phyloP scores from a whole-genome alignment of 768 basidiomycete genomes.

The Cytidiella melzeri region DNA sequence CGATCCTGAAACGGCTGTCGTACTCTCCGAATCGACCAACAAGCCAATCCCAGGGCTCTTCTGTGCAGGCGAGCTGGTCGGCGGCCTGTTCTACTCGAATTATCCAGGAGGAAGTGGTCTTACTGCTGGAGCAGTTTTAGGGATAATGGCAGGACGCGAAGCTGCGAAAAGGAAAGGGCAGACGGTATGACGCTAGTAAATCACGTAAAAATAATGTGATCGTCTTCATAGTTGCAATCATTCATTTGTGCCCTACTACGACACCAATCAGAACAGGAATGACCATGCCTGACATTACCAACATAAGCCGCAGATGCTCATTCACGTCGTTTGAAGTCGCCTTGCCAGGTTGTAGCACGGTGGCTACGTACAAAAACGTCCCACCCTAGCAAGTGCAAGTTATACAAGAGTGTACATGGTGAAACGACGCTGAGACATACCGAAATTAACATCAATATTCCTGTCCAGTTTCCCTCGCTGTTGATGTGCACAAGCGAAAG shows the following conservation, averaged over 20 bases:
- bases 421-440: constrained; percentile 32
- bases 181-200: no score
- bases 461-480: constrained; percentile 52
- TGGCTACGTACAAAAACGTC: constrained; percentile 92
- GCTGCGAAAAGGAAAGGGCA: constrained; percentile 31
- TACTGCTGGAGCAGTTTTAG: constrained; percentile 62
- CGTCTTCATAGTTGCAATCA: no score
- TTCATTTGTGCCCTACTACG: constrained; percentile 62
- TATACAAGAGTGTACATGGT: background rate
- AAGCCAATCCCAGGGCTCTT: constrained; percentile 47
- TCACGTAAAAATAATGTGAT: no score
- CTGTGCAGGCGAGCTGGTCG: constrained; percentile 66
- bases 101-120: constrained; percentile 69
- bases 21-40: constrained; percentile 38
- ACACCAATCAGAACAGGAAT: constrained; percentile 56
- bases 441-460: constrained; percentile 76
- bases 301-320: constrained; percentile 38
- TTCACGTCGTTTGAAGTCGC: constrained; percentile 35
- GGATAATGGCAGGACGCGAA: constrained; percentile 44
- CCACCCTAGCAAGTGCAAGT: constrained; percentile 54
- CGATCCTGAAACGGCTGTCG: constrained; percentile 46
- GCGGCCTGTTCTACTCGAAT: constrained; percentile 55
- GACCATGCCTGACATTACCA: constrained; percentile 66
- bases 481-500: constrained; percentile 50
- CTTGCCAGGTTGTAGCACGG: constrained; percentile 68